Percentiles rank a stretch among this genome's conserved stretches.
phyloP scores from a whole-genome alignment of 164 flowering plant genomes.

The Brasenia schreberi region DNA sequence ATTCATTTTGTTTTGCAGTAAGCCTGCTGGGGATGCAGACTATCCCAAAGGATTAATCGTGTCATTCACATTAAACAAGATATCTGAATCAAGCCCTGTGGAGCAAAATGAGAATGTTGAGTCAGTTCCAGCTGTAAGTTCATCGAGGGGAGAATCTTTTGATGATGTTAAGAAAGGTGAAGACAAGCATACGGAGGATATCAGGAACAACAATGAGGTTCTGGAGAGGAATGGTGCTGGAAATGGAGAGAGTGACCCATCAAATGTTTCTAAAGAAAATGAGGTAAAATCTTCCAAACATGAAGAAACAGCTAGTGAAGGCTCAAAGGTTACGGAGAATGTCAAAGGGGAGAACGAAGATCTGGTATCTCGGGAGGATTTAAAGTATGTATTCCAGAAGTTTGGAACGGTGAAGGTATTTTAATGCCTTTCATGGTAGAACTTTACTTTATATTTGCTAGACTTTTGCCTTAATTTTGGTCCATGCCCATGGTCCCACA shows the following conservation, averaged over 20 bases:
- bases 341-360: slow-evolving; percentile 13
- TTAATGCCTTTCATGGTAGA: neutral
- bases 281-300: slow-evolving; percentile 18
- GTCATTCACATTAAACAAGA: slow-evolving; percentile 55
- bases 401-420: slow-evolving; percentile 86
- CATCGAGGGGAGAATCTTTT: neutral
- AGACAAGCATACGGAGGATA: slow-evolving; percentile 13
- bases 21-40: slow-evolving; percentile 22
- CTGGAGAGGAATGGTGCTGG: slow-evolving; percentile 1
- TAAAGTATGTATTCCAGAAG: slow-evolving; percentile 51
- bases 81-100: slow-evolving; percentile 17
- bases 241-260: slow-evolving; percentile 1
- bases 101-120: slow-evolving; percentile 20
- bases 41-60: slow-evolving; percentile 88
- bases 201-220: slow-evolving; percentile 12
- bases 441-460: no score
- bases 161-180: slow-evolving; percentile 4
- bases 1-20: neutral
- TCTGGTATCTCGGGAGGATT: slow-evolving; percentile 75
- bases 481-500: no score
- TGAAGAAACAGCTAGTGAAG: slow-evolving; percentile 10
- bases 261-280: slow-evolving; percentile 10
- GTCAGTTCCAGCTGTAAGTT: slow-evolving; percentile 10
- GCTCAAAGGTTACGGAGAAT: slow-evolving; percentile 13
- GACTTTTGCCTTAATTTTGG: no score